These are phyloP conservation scores for Trichosporon coremiiforme DNA, from an alignment of 1,284 basidiomycete genomes.

Conservation along the genomic window DNA sequence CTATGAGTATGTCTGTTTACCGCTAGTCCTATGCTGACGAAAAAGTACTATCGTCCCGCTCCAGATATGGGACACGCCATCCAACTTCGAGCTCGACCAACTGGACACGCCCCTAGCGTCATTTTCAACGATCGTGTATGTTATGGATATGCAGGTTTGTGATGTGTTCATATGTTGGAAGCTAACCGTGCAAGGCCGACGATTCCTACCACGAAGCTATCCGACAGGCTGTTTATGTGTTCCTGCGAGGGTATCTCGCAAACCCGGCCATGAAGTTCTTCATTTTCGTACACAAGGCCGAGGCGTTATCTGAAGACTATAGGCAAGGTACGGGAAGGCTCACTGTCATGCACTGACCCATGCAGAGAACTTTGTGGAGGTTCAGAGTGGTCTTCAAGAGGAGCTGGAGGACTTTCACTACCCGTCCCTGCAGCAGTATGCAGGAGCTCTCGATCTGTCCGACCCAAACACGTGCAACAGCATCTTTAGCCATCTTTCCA, in stretches of 20 bases:
- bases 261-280: slow-evolving; percentile 82
- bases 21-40: not conserved
- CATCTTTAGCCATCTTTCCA: slow-evolving; percentile 49
- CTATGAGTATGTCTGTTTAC: slow-evolving; percentile 68
- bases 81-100: slow-evolving; percentile 73
- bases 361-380: slow-evolving; percentile 81
- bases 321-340: slow-evolving; percentile 68
- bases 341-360: not conserved
- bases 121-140: slow-evolving; percentile 83
- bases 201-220: slow-evolving; percentile 67
- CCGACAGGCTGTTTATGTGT: slow-evolving; percentile 73
- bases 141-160: slow-evolving; percentile 91
- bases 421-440: slow-evolving; percentile 36
- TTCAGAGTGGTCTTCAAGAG: slow-evolving; percentile 80
- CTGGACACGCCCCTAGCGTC: slow-evolving; percentile 71
- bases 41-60: slow-evolving; percentile 83
- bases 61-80: slow-evolving; percentile 94
- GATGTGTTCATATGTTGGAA: slow-evolving; percentile 33
- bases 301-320: slow-evolving; percentile 88
- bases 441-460: slow-evolving; percentile 41
- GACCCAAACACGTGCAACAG: slow-evolving; percentile 42
- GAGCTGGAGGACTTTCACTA: slow-evolving; percentile 71
- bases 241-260: slow-evolving; percentile 70
- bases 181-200: slow-evolving; percentile 43
- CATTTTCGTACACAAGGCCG: slow-evolving; percentile 95